Conservation (phyloP, 106 monocot species). For the Amphibolis antarctica region DNA sequence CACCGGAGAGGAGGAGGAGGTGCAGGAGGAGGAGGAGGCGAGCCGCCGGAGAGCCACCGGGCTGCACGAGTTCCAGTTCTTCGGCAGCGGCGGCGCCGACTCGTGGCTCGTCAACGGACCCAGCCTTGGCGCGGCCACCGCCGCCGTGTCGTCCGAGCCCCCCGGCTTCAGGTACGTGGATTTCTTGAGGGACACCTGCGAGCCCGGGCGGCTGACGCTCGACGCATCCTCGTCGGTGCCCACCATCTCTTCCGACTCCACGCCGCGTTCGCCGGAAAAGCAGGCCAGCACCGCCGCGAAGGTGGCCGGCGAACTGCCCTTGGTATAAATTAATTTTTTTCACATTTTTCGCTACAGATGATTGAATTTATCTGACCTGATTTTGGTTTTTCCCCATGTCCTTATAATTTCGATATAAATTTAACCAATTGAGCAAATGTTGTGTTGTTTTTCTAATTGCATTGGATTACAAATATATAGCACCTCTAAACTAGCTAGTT, state of each 20-base stretch:
- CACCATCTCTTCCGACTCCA: conserved; percentile 7
- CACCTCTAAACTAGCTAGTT: too few species aligned
- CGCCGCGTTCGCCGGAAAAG: neutral
- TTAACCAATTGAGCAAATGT: too few species aligned
- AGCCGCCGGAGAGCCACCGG: neutral
- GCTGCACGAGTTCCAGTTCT: conserved; percentile 67
- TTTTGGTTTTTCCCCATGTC: neutral
- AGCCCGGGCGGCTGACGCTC: conserved; percentile 8
- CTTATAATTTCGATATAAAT: too few species aligned
- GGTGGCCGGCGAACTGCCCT: conserved; percentile 4
- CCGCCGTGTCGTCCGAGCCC: neutral
- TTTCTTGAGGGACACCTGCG: conserved; percentile 7
- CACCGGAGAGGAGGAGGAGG: conserved; percentile 6
- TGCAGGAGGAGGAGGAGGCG: too few species aligned
- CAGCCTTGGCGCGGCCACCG: neutral
- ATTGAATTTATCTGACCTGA: neutral
- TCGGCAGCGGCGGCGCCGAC: conserved; percentile 37
- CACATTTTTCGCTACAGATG: neutral
- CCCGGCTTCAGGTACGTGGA: conserved; percentile 21
- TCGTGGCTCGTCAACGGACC: conserved; percentile 19
- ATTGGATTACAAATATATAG: too few species aligned
- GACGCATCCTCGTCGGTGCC: conserved; percentile 22
- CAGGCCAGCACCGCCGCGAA: conserved; percentile 7
- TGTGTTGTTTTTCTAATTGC: too few species aligned
- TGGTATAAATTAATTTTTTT: neutral